Percentiles rank a stretch among this genome's conserved stretches.
Conservation (phyloP, 495 filamentous ascomycete genomes). For the Talaromyces ruber region DNA sequence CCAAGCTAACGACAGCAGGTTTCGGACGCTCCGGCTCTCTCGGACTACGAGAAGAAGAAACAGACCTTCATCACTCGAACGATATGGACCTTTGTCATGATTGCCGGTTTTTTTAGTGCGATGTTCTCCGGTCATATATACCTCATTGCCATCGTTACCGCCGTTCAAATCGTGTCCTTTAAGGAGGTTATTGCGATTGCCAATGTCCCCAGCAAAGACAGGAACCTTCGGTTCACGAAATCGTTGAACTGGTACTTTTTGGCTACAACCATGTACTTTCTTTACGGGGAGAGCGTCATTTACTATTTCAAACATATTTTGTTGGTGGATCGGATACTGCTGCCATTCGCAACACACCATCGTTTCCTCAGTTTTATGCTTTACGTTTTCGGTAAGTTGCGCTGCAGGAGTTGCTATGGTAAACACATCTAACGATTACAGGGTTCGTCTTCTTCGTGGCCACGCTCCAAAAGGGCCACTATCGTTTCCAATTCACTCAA, state of each 20-base stretch:
- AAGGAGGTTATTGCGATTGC: conserved; percentile 99
- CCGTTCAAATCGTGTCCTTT: conserved; percentile 92
- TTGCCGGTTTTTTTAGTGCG: conserved; percentile 79
- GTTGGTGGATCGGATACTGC: conserved; percentile 83
- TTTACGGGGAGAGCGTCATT: conserved; percentile 97
- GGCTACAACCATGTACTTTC: conserved; percentile 96
- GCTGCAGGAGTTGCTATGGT: neutral
- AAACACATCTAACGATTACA: conserved; percentile 23
- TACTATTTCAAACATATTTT: conserved; percentile 99
- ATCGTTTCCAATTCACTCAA: conserved; percentile 97
- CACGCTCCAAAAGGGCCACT: conserved; percentile 91
- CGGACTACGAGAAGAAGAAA: conserved; percentile 98
- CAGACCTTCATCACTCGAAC: conserved; percentile 94
- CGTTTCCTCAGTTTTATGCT: conserved; percentile 98
- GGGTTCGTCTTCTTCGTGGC: conserved; percentile 98
- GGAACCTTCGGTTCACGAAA: conserved; percentile 89
- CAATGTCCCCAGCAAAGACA: conserved; percentile 83
- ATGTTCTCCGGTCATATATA: conserved; percentile 97
- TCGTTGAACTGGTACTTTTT: conserved; percentile 98
- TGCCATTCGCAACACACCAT: conserved; percentile 94
- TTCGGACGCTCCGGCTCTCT: conserved; percentile 33
- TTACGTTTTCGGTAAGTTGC: conserved; percentile 79
- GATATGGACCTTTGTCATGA: conserved; percentile 98
- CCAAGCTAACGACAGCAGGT: conserved; percentile 18
- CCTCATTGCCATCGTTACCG: conserved; percentile 84